Percentiles rank a stretch among this genome's conserved stretches.
Conservation (phyloP, 164 flowering plant genomes). For the Liriodendron chinense region DNA sequence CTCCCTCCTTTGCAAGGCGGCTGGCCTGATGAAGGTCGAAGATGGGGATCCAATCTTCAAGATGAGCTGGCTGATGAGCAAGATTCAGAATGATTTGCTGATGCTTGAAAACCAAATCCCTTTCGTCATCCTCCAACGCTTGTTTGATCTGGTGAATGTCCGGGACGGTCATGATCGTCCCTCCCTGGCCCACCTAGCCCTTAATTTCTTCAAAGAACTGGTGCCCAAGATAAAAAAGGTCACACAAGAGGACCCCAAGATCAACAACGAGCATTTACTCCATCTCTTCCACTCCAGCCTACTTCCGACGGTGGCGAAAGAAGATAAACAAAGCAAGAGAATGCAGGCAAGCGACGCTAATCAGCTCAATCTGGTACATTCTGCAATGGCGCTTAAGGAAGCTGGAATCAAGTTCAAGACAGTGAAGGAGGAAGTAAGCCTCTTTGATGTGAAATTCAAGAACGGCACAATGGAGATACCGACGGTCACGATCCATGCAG, state of each 20-base stretch:
- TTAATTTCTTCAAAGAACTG: too few relatives aligned
- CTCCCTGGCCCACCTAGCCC: too few relatives aligned
- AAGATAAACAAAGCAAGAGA: background rate
- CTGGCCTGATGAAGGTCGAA: background rate
- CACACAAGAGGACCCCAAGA: too few relatives aligned
- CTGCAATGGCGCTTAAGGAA: background rate
- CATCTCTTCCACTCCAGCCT: too few relatives aligned
- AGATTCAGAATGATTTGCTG: background rate
- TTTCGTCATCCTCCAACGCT: too few relatives aligned
- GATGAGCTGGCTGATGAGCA: accelerated
- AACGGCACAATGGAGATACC: background rate
- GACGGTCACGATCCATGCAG: background rate
- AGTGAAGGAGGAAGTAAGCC: background rate
- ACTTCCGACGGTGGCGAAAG: background rate
- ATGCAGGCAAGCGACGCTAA: background rate
- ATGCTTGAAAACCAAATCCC: too few relatives aligned
- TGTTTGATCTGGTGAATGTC: too few relatives aligned
- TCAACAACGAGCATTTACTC: too few relatives aligned
- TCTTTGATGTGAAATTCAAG: background rate
- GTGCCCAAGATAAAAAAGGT: too few relatives aligned
- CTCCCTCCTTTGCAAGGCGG: constrained; percentile 17
- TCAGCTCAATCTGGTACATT: background rate
- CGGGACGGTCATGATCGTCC: too few relatives aligned
- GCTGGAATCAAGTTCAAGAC: background rate
- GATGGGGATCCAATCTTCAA: background rate